Evolutionary conservation across 176 grass and related monocot species (phyloP), one percentile per base, ranked within the genome.

Genomic region (Elymus sibiricus): DNA sequence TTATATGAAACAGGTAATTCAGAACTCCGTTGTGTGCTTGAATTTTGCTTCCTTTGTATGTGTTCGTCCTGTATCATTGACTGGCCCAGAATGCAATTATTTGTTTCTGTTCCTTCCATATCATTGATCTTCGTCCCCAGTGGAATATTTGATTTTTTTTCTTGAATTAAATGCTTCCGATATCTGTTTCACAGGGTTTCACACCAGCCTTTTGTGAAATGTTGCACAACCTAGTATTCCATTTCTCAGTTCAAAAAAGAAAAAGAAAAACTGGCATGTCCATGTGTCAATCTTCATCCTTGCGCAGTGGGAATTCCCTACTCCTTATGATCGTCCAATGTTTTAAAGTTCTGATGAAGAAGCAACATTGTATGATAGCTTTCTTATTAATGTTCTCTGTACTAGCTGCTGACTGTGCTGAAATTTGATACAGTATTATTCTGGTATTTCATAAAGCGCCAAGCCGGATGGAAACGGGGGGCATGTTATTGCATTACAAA

Each of bases 381-480:
- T 51, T 91, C 55, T 76, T 84, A 80, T 91, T 84, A 60, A 47
- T 79, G 58, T 10, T 68, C 60, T n/a, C 15, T n/a, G n/a, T n/a
- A n/a, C 82, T 87, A 69, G 68, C 82, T 74, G 47, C 27, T 84
- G 76, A 81, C 85, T 77, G 49, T 91, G 47, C 70, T 80, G 11
- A 76, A 80, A 49, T n/a, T 49, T 75, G 60, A 74, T 63, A 88
- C 77, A 81, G 39, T 91, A 70, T 84, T 81, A 77, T 85, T 88
- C 63, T 70, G 29, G 71, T 85, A 39, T 60, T 77, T 32, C 62
- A 84, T 84, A 87, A 87, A 76, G 77, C 37, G 31, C 85, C 81
- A 88, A 81, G 10, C 28, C 4, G 0, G 81, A 87, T 91, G 76
- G 85, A 87, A 76, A 67, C 49, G 22, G 35, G 44, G 1, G 26